Conservation (phyloP, 2,329 filamentous ascomycete genomes). For the Colletotrichum siamense region DNA sequence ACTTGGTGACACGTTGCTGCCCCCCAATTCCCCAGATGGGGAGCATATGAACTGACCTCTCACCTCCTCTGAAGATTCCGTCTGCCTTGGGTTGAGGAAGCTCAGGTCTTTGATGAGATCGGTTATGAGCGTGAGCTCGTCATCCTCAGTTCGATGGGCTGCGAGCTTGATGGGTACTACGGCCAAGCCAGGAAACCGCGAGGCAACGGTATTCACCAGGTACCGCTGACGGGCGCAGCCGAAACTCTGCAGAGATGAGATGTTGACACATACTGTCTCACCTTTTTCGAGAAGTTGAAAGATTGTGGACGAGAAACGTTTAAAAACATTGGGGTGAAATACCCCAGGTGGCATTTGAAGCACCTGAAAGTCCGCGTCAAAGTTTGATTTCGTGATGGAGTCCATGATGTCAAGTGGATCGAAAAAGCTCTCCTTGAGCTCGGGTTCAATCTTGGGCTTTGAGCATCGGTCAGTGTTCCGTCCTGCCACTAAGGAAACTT, state of each 20-base stretch:
- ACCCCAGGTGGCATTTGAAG: background rate
- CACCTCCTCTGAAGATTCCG: background rate
- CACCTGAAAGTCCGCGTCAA: background rate
- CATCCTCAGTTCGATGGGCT: background rate
- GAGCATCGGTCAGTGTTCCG: background rate
- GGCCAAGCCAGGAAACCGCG: background rate
- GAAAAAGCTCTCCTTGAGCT: background rate
- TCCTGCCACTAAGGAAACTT: background rate
- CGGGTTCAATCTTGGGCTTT: background rate
- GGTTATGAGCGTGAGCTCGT: background rate
- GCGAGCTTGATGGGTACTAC: background rate
- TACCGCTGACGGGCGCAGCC: background rate
- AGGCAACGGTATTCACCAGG: background rate
- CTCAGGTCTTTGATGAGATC: background rate
- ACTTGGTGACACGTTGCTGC: background rate
- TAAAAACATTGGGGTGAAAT: background rate
- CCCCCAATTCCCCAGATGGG: background rate
- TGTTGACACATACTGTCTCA: background rate
- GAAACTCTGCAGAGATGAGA: background rate
- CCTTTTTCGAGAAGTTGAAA: background rate
- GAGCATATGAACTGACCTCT: background rate
- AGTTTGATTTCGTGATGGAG: background rate
- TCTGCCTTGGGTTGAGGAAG: background rate
- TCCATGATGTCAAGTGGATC: background rate
- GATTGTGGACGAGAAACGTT: background rate